Percentiles rank a stretch among this genome's conserved stretches.
phyloP scores from a whole-genome alignment of 345 rosid genomes.

The Moricandia arvensis region DNA sequence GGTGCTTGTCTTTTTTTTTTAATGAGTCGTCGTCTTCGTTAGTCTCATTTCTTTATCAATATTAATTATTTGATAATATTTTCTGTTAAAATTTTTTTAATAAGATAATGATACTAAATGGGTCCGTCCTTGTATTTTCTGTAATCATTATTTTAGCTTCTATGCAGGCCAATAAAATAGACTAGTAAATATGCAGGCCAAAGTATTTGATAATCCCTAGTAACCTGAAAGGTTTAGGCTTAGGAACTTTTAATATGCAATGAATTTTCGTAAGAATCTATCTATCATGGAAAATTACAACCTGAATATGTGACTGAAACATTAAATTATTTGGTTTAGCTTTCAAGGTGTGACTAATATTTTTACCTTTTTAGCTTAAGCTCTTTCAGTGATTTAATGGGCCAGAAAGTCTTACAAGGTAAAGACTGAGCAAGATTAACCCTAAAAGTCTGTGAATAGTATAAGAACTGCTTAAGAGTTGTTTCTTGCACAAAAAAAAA shows the following conservation, averaged over 20 bases:
- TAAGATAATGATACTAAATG: background rate
- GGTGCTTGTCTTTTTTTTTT: background rate
- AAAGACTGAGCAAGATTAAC: too few relatives aligned
- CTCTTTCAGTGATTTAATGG: too few relatives aligned
- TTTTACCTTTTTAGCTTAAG: background rate
- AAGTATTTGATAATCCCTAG: background rate
- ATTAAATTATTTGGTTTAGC: background rate
- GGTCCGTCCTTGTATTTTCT: background rate
- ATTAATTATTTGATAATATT: background rate
- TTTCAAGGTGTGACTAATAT: background rate
- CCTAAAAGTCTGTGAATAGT: too few relatives aligned
- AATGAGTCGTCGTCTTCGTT: background rate
- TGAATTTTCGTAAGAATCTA: background rate
- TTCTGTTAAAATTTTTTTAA: background rate
- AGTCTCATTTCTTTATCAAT: background rate
- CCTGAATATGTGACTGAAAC: background rate
- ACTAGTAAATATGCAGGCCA: background rate
- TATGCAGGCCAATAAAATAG: background rate
- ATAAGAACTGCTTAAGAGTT: too few relatives aligned
- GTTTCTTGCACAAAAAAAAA: too few relatives aligned
- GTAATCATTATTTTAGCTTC: background rate
- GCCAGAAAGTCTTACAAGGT: too few relatives aligned
- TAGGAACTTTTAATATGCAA: background rate
- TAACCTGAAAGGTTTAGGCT: background rate
- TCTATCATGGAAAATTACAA: background rate